These are phyloP conservation scores for Zygnema circumcarinatum DNA, from an alignment of 139 green algal genomes.

Conservation along the genomic window DNA sequence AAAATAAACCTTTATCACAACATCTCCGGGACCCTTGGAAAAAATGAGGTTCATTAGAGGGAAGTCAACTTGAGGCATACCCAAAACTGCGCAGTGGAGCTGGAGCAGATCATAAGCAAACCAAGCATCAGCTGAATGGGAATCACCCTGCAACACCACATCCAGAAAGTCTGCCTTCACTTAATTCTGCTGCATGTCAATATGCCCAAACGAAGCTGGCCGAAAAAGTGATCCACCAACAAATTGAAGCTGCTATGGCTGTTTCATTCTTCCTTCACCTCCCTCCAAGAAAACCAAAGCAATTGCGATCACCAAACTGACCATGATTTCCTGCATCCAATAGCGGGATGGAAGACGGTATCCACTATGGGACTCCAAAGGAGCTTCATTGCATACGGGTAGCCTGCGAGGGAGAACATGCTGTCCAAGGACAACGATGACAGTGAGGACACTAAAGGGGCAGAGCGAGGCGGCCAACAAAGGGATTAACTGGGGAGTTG, in stretches of 20 bases:
- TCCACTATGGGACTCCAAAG: slow-evolving; percentile 93
- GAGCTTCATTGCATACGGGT: slow-evolving; percentile 94
- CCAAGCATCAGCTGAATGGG: slow-evolving; percentile 68
- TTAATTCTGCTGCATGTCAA: background rate
- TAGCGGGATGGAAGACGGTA: slow-evolving; percentile 67
- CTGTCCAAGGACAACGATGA: no score
- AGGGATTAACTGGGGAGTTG: background rate
- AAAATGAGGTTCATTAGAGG: no score
- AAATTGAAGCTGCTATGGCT: background rate
- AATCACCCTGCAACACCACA: background rate
- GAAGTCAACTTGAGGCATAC: no score
- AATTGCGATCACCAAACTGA: slow-evolving; percentile 60
- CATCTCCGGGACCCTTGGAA: no score
- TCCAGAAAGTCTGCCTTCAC: slow-evolving; percentile 43
- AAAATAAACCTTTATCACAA: no score
- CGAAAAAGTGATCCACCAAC: background rate
- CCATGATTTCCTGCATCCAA: slow-evolving; percentile 86
- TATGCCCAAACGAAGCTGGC: background rate
- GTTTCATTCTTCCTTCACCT: no score
- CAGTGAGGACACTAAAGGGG: no score
- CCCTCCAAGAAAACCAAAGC: background rate
- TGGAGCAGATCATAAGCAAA: slow-evolving; percentile 61
- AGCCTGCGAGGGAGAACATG: slow-evolving; percentile 83
- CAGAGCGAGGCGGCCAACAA: background rate
- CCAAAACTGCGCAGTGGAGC: slow-evolving; percentile 35